phyloP scores from a whole-genome alignment of 1,139 yeast genomes.

The Hemisphaericaspora xylofermentans region DNA sequence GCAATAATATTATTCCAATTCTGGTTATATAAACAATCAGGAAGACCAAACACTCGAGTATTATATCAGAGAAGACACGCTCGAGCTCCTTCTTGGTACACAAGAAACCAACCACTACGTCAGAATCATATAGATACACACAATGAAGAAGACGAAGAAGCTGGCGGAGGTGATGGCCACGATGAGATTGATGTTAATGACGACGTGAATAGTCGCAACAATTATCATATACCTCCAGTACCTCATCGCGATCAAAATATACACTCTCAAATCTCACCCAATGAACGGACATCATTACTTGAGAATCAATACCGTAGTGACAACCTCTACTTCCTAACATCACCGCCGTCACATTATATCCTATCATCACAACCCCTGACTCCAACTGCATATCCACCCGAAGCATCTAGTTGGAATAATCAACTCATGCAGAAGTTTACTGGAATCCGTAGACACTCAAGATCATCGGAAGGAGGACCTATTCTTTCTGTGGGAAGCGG shows the following conservation, averaged over 20 bases:
- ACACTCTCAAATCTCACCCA: not conserved
- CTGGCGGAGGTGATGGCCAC: too few relatives aligned
- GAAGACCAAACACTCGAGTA: not conserved
- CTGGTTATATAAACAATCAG: constrained; percentile 22
- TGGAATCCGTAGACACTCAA: constrained; percentile 1
- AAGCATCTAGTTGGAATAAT: not conserved
- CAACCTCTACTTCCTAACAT: constrained; percentile 6
- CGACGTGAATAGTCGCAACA: too few relatives aligned
- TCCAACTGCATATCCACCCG: not conserved
- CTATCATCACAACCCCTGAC: constrained; percentile 2
- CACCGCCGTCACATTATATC: constrained; percentile 10
- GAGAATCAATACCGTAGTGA: not conserved
- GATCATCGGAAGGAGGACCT: not conserved
- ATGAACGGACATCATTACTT: not conserved
- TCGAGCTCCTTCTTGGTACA: constrained; percentile 39
- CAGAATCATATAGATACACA: constrained; percentile 16
- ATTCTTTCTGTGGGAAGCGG: not conserved
- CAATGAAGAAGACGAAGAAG: constrained; percentile 9
- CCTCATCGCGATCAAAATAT: not conserved
- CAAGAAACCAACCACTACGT: constrained; percentile 18
- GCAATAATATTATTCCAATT: constrained; percentile 26
- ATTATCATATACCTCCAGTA: too few relatives aligned
- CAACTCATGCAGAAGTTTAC: not conserved
- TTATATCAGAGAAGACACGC: constrained; percentile 12
- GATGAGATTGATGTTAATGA: too few relatives aligned